Base-by-base conservation (phyloP, 1,139 yeast species). In the Casaregolazyma suthepensis region DNA sequence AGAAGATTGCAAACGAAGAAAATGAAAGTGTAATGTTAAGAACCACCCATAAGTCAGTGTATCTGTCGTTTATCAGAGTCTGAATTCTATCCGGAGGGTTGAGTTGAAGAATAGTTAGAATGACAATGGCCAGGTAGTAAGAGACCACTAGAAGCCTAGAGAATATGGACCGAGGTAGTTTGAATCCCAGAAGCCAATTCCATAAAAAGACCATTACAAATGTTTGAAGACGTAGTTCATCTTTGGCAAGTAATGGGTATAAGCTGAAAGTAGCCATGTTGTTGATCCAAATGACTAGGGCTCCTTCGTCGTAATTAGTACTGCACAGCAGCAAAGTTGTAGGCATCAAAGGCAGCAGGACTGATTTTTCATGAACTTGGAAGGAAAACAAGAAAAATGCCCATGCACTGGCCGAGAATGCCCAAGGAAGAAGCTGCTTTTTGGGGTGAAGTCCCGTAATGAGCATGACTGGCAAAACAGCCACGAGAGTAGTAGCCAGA, bases 281-380 rank as follows among this genome's bases (percentile, higher is more conserved):
- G 65, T 84, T 85, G 57, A 91, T 81, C 97, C 98, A 91, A 56
- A 85, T 83, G 3, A 87, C 81, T 70, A 89, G 80, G 2, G 94
- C 82, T 57, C 82, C 82, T 46, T 82, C 79, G 44, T 78, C 71
- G 44, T 46, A 43, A 15, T 38, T n/a, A 4, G 56, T 26, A 40
- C 80, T 75, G 20, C 87, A 77, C 55, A 82, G 77, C 18, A 89
- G 69, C 52, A 93, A 72, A 0, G 94, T 81, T 3, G 89, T 81
- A 3, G 99, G 99, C 62, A 93, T 69, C 57, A 94, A 75, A 0
- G 99, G 98, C 2, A 94, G 78, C 55, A 94, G 73, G 4, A 94
- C 91, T 0, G 90, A 83, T 71, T 93, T 88, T 68, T 93, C 99
- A 67, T 94, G 99, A 3, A 93, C 99, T 67, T 93, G 98, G 73